Conservation (phyloP, 108 stramenopile genomes). For the Aurantiochytrium sp. region DNA sequence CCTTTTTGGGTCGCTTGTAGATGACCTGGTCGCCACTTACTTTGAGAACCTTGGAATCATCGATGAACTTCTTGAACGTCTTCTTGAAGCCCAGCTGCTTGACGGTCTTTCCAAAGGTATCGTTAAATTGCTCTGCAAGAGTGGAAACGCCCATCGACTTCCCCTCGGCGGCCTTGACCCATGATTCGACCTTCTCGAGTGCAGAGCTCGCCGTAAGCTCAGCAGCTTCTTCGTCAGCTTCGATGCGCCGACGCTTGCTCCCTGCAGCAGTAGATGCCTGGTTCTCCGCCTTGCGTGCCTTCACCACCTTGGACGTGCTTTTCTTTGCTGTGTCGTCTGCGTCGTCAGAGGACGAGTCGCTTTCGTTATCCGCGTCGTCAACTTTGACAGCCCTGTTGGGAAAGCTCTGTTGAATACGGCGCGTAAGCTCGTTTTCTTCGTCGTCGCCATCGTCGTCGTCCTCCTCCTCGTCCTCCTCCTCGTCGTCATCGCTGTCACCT, state of each 20-base stretch:
- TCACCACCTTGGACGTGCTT: no score
- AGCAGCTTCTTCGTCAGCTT: no score
- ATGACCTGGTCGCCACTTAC: not conserved
- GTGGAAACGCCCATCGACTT: not conserved
- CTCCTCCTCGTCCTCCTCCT: not conserved
- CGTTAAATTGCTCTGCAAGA: not conserved
- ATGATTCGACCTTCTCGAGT: not conserved
- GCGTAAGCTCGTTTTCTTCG: not conserved
- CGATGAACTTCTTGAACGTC: not conserved
- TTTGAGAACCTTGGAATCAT: not conserved
- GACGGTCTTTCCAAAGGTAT: not conserved
- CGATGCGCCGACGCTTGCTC: no score
- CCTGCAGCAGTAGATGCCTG: no score
- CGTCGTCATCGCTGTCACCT: not conserved
- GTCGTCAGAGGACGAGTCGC: no score
- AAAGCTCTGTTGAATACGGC: not conserved
- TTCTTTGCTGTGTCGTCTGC: no score
- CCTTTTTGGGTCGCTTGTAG: not conserved
- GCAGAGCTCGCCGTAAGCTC: not conserved
- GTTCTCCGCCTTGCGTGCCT: no score
- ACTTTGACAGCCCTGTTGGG: not conserved
- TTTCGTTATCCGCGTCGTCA: not conserved
- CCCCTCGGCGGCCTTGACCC: not conserved
- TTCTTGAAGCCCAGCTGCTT: not conserved
- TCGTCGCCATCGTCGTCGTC: not conserved